These are phyloP conservation scores for Monosporascus sp. DNA, from an alignment of 2,329 filamentous ascomycete genomes.

Conservation along the genomic window DNA sequence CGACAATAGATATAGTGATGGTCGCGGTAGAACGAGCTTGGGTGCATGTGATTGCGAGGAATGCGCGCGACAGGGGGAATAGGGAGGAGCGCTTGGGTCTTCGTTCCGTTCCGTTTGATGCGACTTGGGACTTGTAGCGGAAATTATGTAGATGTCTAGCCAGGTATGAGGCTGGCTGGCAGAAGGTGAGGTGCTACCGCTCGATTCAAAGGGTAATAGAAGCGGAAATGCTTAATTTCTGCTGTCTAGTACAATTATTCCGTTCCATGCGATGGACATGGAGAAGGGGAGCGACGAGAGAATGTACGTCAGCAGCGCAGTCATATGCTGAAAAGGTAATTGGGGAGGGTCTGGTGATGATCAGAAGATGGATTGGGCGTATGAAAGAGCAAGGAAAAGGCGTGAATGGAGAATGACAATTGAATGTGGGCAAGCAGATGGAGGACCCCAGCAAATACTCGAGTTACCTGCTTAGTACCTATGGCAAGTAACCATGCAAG, in stretches of 20 bases:
- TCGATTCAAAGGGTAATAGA: neutral
- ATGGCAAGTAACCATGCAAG: no score
- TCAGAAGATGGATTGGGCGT: neutral
- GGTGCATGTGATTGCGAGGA: neutral
- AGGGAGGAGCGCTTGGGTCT: neutral
- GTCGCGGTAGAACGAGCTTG: neutral
- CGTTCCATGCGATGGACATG: neutral
- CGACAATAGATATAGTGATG: neutral
- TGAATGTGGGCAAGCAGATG: neutral
- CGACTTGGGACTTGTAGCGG: neutral
- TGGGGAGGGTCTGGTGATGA: neutral
- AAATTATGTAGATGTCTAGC: neutral
- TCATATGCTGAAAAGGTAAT: neutral
- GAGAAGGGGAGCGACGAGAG: neutral
- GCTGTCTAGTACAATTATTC: neutral
- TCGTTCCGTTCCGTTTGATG: neutral
- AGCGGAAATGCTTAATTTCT: neutral
- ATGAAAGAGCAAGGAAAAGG: neutral
- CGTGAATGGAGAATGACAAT: neutral
- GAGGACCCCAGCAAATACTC: neutral
- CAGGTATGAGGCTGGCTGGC: neutral
- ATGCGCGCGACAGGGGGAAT: neutral
- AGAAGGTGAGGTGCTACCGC: no score
- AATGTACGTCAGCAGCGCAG: neutral
- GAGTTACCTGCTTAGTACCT: neutral